Percentiles rank a stretch among this genome's conserved stretches.
These are phyloP conservation scores for Fraxinus platypoda DNA, from an alignment of 305 asterid species.

Conservation along the genomic window DNA sequence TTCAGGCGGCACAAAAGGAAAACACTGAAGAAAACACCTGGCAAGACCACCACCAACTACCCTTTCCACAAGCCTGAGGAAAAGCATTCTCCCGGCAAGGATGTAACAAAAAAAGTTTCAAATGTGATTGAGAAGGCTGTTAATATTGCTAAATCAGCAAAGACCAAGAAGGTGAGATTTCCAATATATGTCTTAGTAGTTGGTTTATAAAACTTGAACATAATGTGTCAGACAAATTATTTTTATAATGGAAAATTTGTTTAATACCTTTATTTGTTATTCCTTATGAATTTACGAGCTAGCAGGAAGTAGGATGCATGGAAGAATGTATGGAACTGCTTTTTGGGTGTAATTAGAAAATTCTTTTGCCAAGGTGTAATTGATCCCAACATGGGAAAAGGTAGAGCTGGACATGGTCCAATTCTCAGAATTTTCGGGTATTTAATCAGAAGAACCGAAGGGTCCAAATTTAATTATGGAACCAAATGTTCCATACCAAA, in stretches of 20 bases:
- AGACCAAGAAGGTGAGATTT: slow-evolving; percentile 70
- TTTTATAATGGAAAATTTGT: background rate
- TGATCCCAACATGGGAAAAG: background rate
- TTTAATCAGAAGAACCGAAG: too few species aligned
- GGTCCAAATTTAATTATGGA: too few species aligned
- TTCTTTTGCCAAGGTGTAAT: background rate
- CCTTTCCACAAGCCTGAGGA: slow-evolving; percentile 93
- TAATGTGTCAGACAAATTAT: background rate
- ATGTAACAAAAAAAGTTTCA: slow-evolving; percentile 76
- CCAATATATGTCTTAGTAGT: slow-evolving; percentile 9
- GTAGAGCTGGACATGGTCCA: too few species aligned
- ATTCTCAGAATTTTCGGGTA: too few species aligned
- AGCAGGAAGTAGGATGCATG: slow-evolving; percentile 1
- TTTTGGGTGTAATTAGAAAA: background rate
- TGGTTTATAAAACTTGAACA: background rate
- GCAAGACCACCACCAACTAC: slow-evolving; percentile 53
- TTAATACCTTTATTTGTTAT: background rate
- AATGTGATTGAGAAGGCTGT: slow-evolving; percentile 88
- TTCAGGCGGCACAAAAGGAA: slow-evolving; percentile 95
- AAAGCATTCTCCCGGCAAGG: slow-evolving; percentile 86
- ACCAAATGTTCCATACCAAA: too few species aligned
- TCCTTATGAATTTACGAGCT: background rate
- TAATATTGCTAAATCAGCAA: slow-evolving; percentile 79
- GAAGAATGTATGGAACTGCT: background rate
- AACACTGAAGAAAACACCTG: slow-evolving; percentile 68